Conservation (phyloP, 352 stramenopile genomes). For the Globisporangium cylindrosporum region DNA sequence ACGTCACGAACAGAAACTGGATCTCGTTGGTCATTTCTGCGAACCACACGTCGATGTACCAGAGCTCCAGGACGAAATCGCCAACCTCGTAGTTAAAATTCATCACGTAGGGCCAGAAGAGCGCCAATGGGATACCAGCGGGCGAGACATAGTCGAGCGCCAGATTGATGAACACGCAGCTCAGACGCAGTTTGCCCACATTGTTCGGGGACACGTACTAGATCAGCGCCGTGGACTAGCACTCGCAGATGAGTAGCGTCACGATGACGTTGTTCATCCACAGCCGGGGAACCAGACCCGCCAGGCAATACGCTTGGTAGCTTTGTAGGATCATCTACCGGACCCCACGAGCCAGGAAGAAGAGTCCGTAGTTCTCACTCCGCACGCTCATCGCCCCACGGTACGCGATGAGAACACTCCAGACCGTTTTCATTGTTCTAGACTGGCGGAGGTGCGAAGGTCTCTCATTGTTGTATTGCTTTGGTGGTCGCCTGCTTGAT, state of each 20-base stretch:
- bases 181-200: neutral
- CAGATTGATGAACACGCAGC: neutral
- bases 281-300: slow-evolving; percentile 21
- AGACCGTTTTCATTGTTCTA: neutral
- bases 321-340: slow-evolving; percentile 27
- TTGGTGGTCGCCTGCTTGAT: neutral
- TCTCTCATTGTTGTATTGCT: neutral
- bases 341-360: slow-evolving; percentile 24
- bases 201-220: neutral
- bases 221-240: slow-evolving; percentile 20
- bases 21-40: neutral
- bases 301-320: slow-evolving; percentile 28
- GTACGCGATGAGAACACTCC: neutral
- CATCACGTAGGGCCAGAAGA: neutral
- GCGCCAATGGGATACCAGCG: neutral
- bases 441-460: neutral
- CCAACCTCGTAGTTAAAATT: neutral
- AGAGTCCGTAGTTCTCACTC: slow-evolving; percentile 22
- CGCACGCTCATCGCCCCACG: slow-evolving; percentile 11
- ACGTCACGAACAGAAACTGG: neutral
- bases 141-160: neutral
- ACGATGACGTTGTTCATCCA: slow-evolving; percentile 38
- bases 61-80: neutral
- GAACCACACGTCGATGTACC: neutral
- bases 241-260: slow-evolving; percentile 27